Conservation (phyloP, 2,329 filamentous ascomycete genomes). For the Raffaelea deltoideospora region DNA sequence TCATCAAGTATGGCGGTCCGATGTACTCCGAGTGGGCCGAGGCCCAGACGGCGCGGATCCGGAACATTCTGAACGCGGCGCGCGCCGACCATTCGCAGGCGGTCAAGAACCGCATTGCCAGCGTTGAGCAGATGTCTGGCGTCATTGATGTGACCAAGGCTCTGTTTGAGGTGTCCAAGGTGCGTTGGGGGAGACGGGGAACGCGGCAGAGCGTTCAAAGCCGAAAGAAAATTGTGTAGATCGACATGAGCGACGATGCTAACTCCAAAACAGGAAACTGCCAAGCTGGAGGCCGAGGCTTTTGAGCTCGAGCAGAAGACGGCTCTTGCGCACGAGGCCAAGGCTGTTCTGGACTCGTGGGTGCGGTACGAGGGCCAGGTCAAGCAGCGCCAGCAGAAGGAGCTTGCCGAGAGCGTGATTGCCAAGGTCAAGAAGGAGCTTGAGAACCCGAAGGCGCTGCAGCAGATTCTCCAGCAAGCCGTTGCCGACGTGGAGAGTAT, state of each 20-base stretch:
- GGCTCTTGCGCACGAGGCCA: constrained; percentile 81
- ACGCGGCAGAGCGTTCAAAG: constrained; percentile 4
- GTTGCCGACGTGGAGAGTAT: constrained; percentile 90
- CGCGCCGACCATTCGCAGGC: constrained; percentile 89
- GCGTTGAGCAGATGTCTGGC: constrained; percentile 83
- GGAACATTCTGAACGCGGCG: constrained; percentile 85
- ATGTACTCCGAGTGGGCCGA: constrained; percentile 88
- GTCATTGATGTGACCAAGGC: constrained; percentile 96
- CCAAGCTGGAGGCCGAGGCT: constrained; percentile 84
- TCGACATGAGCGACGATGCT: constrained; percentile 2
- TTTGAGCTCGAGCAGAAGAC: constrained; percentile 97
- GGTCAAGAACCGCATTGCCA: constrained; percentile 86
- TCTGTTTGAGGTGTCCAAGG: constrained; percentile 97
- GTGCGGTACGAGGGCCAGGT: constrained; percentile 97
- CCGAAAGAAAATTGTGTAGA: constrained; percentile 3
- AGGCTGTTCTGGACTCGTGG: constrained; percentile 93
- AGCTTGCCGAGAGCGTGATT: constrained; percentile 85
- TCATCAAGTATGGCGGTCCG: constrained; percentile 89
- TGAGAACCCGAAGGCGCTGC: constrained; percentile 90
- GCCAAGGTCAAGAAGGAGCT: constrained; percentile 98
- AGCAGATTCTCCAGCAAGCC: constrained; percentile 97
- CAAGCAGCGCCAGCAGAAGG: constrained; percentile 95
- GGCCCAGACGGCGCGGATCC: constrained; percentile 79
- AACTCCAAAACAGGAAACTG: constrained; percentile 64
- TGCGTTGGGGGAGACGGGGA: constrained; percentile 20